Evolutionary conservation across 257 asterid species (phyloP), one percentile per base, ranked within the genome.

Genomic region (Mitragyna speciosa): DNA sequence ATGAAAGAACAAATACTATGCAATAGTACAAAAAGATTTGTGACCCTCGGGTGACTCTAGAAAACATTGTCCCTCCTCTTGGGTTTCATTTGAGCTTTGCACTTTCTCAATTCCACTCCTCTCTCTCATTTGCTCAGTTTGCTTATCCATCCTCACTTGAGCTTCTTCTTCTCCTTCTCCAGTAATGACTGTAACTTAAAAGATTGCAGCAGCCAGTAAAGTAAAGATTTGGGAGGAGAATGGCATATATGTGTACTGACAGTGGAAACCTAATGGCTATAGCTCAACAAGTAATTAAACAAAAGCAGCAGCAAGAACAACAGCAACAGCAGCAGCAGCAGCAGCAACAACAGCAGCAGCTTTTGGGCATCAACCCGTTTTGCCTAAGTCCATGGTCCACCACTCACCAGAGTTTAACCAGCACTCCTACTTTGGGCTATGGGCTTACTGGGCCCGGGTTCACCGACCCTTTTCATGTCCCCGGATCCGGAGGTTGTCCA

Each of bases 181-280:
- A 54, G 79, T 78, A 51, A 75, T 68, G 79, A 72, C n/a, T 67
- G 48, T 36, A 41, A 36, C 56, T 36, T 28, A 48, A 36, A 36
- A 33, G 47, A 72, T 51, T 64, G 31, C 49, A 36, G 15, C 78
- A 30, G 31, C 14, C 72, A 58, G 41, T 72, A 52, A 49, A 58
- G 41, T 72, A 52, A 49, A 79, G 77, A 66, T 71, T 68, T 74
- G 12, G 54, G 65, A 70, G 83, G 79, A 87, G 78, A 88, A 95
- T 96, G 99, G 97, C 99, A 36, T 92, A 92, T 85, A 89, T 90
- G 93, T 95, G 99, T 70, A 91, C 97, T 5, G 99, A 96, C 85
- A 96, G 97, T 77, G 99, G 99, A 68, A 96, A 96, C 83, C 90
- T 96, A 83, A 96, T 96, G 99, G 99, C 99, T 66, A 91, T 96